These are phyloP conservation scores for Lonicera japonica DNA, from an alignment of 129 eudicot genomes.

Conservation along the genomic window DNA sequence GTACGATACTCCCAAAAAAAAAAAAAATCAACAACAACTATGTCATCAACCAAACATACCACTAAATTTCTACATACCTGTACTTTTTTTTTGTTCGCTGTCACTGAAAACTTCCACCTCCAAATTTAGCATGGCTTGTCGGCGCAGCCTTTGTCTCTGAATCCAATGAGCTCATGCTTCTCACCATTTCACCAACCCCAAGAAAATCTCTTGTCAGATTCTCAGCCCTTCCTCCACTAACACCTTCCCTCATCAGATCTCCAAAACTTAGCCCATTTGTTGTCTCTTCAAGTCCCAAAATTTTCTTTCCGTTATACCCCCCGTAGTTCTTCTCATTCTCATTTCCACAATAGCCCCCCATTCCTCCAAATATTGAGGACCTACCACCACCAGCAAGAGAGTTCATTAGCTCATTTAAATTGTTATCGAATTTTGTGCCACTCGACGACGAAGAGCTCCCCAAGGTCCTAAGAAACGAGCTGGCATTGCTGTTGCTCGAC, in stretches of 20 bases:
- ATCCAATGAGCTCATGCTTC: slow-evolving; percentile 15
- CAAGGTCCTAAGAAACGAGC: slow-evolving; percentile 9
- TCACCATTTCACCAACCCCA: slow-evolving; percentile 25
- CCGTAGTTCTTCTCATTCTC: not conserved
- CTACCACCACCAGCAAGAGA: not conserved
- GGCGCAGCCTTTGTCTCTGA: not conserved
- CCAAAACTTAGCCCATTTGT: not conserved
- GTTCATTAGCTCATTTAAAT: slow-evolving; percentile 14
- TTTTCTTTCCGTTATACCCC: slow-evolving; percentile 3
- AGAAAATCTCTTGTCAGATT: slow-evolving; percentile 24
- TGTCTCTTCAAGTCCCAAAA: not conserved
- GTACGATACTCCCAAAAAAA: too few species aligned
- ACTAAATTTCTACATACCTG: not conserved
- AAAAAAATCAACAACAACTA: too few species aligned
- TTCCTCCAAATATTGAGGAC: not conserved
- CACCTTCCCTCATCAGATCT: not conserved
- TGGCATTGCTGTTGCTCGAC: slow-evolving; percentile 6
- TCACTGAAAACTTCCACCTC: slow-evolving; percentile 21
- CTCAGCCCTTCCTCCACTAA: not conserved
- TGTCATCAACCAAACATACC: not conserved
- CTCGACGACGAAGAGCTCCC: slow-evolving; percentile 6
- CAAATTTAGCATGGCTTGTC: slow-evolving; percentile 17
- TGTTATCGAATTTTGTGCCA: not conserved
- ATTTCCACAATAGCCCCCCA: not conserved
- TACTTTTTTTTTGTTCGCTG: not conserved